Percentiles rank a stretch among this genome's conserved stretches.
Conservation (phyloP, 768 basidiomycete genomes). For the Lactarius psammicola region DNA sequence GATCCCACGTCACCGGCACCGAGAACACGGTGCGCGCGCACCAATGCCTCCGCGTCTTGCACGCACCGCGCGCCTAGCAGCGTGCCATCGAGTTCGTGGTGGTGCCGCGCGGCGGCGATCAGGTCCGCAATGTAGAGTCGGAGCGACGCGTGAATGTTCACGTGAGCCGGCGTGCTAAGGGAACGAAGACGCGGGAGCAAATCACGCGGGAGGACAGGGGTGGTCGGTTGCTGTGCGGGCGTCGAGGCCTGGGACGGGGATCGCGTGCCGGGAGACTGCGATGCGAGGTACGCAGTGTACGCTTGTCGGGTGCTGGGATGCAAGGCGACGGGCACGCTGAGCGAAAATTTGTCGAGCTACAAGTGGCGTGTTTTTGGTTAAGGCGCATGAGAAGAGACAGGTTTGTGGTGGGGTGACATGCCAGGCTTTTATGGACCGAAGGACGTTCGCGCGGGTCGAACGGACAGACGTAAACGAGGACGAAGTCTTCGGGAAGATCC, state of each 20-base stretch:
- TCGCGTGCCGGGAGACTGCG: conserved; percentile 31
- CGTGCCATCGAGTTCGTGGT: conserved; percentile 64
- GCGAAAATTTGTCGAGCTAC: conserved; percentile 76
- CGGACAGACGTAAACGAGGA: conserved; percentile 71
- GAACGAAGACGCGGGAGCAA: conserved; percentile 35
- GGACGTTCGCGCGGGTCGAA: conserved; percentile 64
- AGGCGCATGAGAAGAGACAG: background rate
- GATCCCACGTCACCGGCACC: conserved; percentile 60
- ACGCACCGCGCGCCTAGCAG: conserved; percentile 61
- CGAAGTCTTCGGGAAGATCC: conserved; percentile 65
- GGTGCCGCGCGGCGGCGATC: conserved; percentile 71
- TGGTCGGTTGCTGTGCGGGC: conserved; percentile 1
- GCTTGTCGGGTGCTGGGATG: conserved; percentile 32
- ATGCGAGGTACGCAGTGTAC: conserved; percentile 36
- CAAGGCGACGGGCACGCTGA: conserved; percentile 63
- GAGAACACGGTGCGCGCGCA: conserved; percentile 64
- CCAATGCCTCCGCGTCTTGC: conserved; percentile 64
- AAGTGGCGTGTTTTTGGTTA: background rate
- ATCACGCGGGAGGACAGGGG: conserved; percentile 32
- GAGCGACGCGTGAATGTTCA: conserved; percentile 42
- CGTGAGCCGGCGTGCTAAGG: conserved; percentile 26
- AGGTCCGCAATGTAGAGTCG: conserved; percentile 68
- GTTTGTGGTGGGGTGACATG: conserved; percentile 38
- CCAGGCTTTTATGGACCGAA: conserved; percentile 60
- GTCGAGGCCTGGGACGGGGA: conserved; percentile 32